Evolutionary conservation across 257 asterid species (phyloP).

Genomic region (Solanum lycopersicoides): DNA sequence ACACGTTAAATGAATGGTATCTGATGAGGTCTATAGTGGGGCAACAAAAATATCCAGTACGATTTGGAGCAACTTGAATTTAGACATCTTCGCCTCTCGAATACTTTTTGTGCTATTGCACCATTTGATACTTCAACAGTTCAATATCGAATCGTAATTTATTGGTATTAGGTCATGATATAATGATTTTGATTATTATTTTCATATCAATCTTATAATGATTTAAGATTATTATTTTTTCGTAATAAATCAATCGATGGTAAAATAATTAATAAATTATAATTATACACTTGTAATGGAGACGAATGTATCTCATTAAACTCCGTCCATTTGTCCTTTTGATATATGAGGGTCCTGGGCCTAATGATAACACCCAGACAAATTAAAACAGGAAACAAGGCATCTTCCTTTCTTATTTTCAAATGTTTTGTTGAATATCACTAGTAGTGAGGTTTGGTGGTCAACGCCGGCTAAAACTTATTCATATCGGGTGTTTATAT

Average conservation of each 20-base stretch:
- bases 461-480: not conserved
- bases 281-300: not conserved
- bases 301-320: not conserved
- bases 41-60: not conserved
- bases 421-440: not conserved
- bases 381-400: not conserved
- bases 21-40: not conserved
- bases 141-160: no score
- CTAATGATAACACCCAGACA: not conserved
- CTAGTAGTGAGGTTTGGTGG: not conserved
- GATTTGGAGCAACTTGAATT: not conserved
- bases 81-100: not conserved
- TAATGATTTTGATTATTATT: no score
- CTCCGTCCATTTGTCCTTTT: not conserved
- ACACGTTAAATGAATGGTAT: not conserved
- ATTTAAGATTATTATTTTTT: not conserved
- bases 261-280: no score
- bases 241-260: no score
- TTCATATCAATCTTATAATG: no score
- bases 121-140: not conserved
- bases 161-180: no score
- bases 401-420: not conserved
- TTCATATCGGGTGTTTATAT: no score
- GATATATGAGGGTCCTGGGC: not conserved
- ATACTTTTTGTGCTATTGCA: not conserved